A percentile compares a stretch with the other conserved stretches of the same genome.
phyloP scores from a whole-genome alignment of 106 monocot species.

The Dendrobium huoshanense region DNA sequence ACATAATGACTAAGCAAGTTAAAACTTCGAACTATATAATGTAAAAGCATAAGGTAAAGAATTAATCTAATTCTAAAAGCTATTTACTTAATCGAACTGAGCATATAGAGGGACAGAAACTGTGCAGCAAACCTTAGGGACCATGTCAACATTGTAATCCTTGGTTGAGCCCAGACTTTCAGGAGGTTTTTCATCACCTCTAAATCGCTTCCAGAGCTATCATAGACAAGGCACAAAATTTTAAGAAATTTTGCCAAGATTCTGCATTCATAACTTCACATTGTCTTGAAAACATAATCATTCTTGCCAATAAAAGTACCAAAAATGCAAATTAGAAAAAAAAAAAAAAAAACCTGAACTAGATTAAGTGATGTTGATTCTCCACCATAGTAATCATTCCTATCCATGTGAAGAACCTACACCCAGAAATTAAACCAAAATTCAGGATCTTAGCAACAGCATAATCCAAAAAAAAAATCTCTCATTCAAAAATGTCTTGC shows the following conservation, averaged over 20 bases:
- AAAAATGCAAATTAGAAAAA: background rate
- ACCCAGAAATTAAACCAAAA: background rate
- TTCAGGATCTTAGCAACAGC: background rate
- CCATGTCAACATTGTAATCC: constrained; percentile 88
- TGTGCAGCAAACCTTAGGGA: constrained; percentile 51
- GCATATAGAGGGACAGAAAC: background rate
- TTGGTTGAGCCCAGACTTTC: constrained; percentile 63
- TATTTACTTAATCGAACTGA: too few relatives aligned
- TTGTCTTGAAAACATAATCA: background rate
- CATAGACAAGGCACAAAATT: background rate
- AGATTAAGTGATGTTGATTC: constrained; percentile 59
- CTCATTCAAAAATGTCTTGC: background rate
- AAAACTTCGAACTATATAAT: background rate
- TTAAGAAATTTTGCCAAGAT: background rate
- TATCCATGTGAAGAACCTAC: constrained; percentile 61
- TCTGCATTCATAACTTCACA: background rate
- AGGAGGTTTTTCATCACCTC: constrained; percentile 54
- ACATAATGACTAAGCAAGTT: too few relatives aligned
- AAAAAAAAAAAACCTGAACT: constrained; percentile 29
- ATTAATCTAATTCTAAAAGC: background rate
- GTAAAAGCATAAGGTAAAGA: background rate
- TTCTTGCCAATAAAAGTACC: background rate
- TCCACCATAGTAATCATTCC: constrained; percentile 63
- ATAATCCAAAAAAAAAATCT: background rate
- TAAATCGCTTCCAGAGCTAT: constrained; percentile 90